Evolutionary conservation across 2,329 filamentous ascomycete genomes (phyloP), one percentile per base, ranked within the genome.

Genomic region (Fusarium marasasianum): DNA sequence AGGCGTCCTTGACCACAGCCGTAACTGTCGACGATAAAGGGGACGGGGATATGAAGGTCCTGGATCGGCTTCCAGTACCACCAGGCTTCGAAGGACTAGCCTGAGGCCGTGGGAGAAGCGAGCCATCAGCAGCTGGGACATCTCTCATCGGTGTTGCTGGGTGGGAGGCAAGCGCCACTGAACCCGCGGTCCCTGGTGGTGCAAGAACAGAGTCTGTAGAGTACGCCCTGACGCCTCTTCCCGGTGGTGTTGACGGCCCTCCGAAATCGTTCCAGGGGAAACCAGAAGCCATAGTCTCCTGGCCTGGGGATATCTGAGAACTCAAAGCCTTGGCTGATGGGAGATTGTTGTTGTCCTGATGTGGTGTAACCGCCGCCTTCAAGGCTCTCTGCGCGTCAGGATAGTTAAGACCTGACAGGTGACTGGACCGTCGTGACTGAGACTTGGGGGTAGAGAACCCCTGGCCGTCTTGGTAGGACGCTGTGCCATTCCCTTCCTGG

Each of bases 11-110:
- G 48, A 91, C 87, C 1, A 89, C 88, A 1, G 87, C 87, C 24
- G 85, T 89, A 43, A 91, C 87, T 4, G 89, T 90, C 0, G 88
- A 90, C 4, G 88, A 89, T 40, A 91, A 83, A 1, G 89, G 89
- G 1, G 89, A 90, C 17, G 89, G 89, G 6, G 88, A 90, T 69
- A 90, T 89, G 43, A 91, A 85, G 5, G 86, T 84, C 38, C 85
- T 86, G 35, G 84, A 69, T 75, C 81, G 71, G 75, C 80, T 71
- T 75, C 66, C 65, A 33, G 63, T 58, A 37, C 79, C 71, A 26
- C 56, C 61, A 68, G 79, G 56, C 74, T 83, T 77, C 77, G 81
- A 63, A 74, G 73, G 66, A 38, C 78, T 78, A 31, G 75, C 69
- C 14, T 74, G 65, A 24, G 79, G 71, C 63, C 76, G 82, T 55